Evolutionary conservation across 768 basidiomycete species (phyloP).

Genomic region (Suillus cothurnatus): DNA sequence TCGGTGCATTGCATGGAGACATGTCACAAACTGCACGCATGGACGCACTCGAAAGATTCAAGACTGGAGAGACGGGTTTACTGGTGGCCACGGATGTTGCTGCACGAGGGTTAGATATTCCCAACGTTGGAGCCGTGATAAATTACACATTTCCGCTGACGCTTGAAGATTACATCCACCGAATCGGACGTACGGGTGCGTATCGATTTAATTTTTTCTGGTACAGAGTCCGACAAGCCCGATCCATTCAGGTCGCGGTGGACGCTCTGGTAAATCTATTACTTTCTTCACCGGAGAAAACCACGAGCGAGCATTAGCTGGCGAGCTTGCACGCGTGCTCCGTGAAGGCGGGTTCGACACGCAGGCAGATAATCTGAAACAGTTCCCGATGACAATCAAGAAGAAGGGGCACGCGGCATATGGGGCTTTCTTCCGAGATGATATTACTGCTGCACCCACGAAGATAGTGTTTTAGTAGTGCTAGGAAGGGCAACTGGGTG

Average conservation of each 20-base stretch:
- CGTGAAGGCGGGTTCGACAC: slow-evolving; percentile 84
- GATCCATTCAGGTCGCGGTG: slow-evolving; percentile 74
- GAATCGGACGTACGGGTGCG: slow-evolving; percentile 84
- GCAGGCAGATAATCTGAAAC: slow-evolving; percentile 61
- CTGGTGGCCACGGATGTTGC: slow-evolving; percentile 98
- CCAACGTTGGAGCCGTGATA: slow-evolving; percentile 90
- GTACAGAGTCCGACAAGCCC: background rate
- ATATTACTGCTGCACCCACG: slow-evolving; percentile 61
- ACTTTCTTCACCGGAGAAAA: slow-evolving; percentile 96
- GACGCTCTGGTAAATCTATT: slow-evolving; percentile 85
- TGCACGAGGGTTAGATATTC: slow-evolving; percentile 95
- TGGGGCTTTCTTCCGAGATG: slow-evolving; percentile 81
- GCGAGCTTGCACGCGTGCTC: slow-evolving; percentile 90
- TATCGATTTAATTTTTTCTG: background rate
- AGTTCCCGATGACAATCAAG: slow-evolving; percentile 97
- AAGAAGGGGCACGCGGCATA: slow-evolving; percentile 92
- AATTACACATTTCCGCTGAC: slow-evolving; percentile 99
- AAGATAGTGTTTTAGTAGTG: slow-evolving; percentile 70
- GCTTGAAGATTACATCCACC: slow-evolving; percentile 90
- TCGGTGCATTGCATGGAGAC: slow-evolving; percentile 88
- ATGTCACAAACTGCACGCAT: slow-evolving; percentile 84
- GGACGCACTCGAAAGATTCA: slow-evolving; percentile 85
- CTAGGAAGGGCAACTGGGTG: background rate
- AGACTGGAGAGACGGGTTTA: slow-evolving; percentile 74
- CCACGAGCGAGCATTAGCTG: slow-evolving; percentile 85